Evolutionary conservation across 2,329 filamentous ascomycete genomes (phyloP), one percentile per base, ranked within the genome.

Genomic region (Aspergillaceae sp.): DNA sequence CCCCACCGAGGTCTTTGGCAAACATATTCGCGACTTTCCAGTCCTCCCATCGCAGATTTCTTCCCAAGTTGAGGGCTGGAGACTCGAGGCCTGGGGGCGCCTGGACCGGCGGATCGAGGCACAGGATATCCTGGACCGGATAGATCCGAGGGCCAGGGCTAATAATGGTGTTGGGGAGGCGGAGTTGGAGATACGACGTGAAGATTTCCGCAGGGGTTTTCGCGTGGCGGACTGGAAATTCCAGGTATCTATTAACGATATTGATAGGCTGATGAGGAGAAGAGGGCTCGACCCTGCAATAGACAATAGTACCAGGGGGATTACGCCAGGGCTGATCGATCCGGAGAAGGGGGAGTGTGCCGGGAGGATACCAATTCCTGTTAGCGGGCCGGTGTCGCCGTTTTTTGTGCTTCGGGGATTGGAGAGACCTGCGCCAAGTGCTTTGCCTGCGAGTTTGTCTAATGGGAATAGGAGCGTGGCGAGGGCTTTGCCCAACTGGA

Each of bases 81-180:
- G 59, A 5, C 45, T 59, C 19, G 58, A 60, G 45, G 52, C 57
- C 29, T 61, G 58, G 58, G 40, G 50, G 32, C 56, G 56, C 29
- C 33, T 54, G 5, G 58, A 61, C 41, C 49, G 53, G 19, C 52
- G 56, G 10, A 56, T 60, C 40, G 49, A 45, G 3, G 33, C 41
- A 4, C 7, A 48, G 8, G 58, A 61, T 27, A 59, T 61, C 34
- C 47, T 58, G 7, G 54, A 56, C 40, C 51, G 58, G 3, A 47
- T 59, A 28, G 49, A 54, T 36, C 54, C 52, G 4, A 36, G 40
- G 7, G 6, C 26, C 36, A 7, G 11, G 7, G 11, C 52, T 4
- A 50, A 50, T 10, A 4, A 1, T 3, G 28, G 27, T 8, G 40
- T 54, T 1, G 44, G 43, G 7, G 29, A 37, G 2, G 19, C 43